These are phyloP conservation scores for Rhodamnia rubescens DNA, from an alignment of 345 rosid genomes.

Conservation along the genomic window DNA sequence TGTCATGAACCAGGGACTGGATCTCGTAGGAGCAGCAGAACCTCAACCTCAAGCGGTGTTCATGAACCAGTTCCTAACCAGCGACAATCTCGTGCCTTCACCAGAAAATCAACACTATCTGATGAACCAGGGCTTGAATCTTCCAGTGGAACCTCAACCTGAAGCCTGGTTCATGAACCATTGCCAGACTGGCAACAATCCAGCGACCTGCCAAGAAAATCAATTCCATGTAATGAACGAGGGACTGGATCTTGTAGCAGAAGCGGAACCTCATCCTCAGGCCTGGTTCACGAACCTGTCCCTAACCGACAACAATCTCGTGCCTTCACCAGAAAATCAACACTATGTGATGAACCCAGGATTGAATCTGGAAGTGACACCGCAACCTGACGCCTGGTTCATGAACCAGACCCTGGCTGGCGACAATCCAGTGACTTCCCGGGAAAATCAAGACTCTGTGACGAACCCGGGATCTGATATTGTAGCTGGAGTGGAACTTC, in stretches of 20 bases:
- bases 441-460: neutral
- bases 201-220: neutral
- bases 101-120: neutral
- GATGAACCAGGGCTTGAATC: neutral
- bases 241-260: neutral
- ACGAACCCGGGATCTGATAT: neutral
- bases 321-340: neutral
- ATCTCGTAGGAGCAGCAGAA: neutral
- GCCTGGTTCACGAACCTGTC: neutral
- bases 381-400: neutral
- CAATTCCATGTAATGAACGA: neutral
- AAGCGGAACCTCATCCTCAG: neutral
- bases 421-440: neutral
- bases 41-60: neutral
- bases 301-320: neutral
- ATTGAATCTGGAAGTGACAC: neutral
- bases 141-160: neutral
- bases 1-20: neutral
- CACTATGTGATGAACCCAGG: neutral
- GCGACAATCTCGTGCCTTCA: neutral
- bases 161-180: neutral
- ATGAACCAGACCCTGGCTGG: neutral
- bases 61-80: neutral
- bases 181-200: neutral
- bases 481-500: neutral